These are phyloP conservation scores for Talaromyces sp. DNA, from an alignment of 2,329 filamentous ascomycete genomes.

Conservation along the genomic window DNA sequence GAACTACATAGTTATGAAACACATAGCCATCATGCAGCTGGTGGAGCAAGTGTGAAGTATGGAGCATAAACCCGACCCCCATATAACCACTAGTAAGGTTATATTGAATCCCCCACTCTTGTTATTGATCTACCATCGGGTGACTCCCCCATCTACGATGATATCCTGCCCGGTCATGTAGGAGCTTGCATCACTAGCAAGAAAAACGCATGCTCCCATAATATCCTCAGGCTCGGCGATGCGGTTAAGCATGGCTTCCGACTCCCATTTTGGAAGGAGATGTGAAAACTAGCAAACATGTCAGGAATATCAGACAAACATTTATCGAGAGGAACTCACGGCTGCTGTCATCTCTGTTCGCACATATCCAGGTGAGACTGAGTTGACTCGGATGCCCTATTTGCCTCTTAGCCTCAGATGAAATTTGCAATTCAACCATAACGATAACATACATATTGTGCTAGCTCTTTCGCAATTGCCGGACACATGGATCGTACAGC, in stretches of 20 bases:
- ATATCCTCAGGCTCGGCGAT: conserved; percentile 31
- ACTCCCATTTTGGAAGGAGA: conserved; percentile 28
- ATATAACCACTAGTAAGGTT: background rate
- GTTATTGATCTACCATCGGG: conserved; percentile 19
- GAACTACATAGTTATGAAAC: background rate
- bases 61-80: background rate
- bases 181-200: conserved; percentile 40
- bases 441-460: conserved; percentile 29
- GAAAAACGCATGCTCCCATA: conserved; percentile 41
- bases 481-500: conserved; percentile 48
- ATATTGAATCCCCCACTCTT: background rate
- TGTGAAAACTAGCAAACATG: conserved; percentile 35
- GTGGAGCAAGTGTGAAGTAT: background rate
- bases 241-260: conserved; percentile 41
- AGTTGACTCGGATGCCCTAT: conserved; percentile 44
- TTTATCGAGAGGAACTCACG: conserved; percentile 21
- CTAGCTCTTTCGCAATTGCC: conserved; percentile 47
- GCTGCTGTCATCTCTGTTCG: conserved; percentile 34
- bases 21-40: background rate
- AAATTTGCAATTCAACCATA: background rate
- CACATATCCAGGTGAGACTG: conserved; percentile 42
- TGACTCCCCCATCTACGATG: conserved; percentile 35
- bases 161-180: conserved; percentile 45
- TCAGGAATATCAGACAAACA: conserved; percentile 13
- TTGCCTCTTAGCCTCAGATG: background rate